Evolutionary conservation across 768 basidiomycete genomes (phyloP), one percentile per base, ranked within the genome.

Genomic region (Gloeopeniophorella convolvens): DNA sequence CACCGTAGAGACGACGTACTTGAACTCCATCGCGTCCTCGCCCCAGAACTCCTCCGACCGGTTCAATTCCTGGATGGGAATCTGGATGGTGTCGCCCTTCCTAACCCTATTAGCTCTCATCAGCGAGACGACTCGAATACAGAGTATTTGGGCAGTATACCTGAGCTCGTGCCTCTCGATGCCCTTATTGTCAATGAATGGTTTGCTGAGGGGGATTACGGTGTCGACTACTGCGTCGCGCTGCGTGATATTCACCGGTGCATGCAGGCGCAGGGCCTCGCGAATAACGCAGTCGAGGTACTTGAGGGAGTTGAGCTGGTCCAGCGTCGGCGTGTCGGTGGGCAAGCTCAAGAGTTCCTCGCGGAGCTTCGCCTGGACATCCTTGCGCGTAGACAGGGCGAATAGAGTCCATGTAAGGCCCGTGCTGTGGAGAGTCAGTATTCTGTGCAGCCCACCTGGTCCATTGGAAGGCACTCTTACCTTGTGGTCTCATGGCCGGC

Each of bases 21-120:
- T 54, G 62, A 72, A 74, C 28, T 62, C 54, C 27, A 63, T 48
- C 2, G 71, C 69, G 46, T 73, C 70, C 5, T 63, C 61, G 2
- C 72, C 73, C 64, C 70, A 72, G 3, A 70, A 55, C 8, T 48
- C 50, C 33, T 50, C 47, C 16, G 55, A 48, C 7, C 64, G 56
- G 46, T 73, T 70, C 55, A 68, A 11, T 3, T 62, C 59, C 1
- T 56, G 39, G 20, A 65, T 61, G 15, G 64, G 60, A 28, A 70
- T 57, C 23, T 70, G 60, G 49, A 70, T 60, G 10, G 9, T 15
- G 26, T 63, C 58, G 1, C 63, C 65, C 23, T 56, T 55, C 20
- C 55, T 46, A 26, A 68, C 20, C 12, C 56, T 57, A 26, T 11
- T 23, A 33, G 34, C 8, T 18, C 15, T 16, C 34, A 42, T 21